Percentiles rank a stretch among this genome's conserved stretches.
phyloP scores from a whole-genome alignment of 1,139 yeast genomes.

The Taphrina confusa region DNA sequence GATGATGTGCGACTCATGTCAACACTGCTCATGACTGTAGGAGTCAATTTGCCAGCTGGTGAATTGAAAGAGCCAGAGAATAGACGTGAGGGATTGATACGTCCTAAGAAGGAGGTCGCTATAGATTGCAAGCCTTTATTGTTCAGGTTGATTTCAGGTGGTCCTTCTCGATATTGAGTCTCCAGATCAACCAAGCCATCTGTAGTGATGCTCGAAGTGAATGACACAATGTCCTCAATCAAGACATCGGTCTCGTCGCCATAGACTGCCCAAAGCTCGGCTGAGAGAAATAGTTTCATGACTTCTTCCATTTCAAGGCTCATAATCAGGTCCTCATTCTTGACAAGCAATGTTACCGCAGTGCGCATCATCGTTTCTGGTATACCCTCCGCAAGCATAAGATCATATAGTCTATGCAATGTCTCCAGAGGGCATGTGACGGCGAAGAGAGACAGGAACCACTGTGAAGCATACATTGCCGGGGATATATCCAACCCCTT shows the following conservation, averaged over 20 bases:
- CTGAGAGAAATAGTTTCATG: slow-evolving; percentile 62
- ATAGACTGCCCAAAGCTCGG: slow-evolving; percentile 54
- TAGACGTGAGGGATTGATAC: slow-evolving; percentile 29
- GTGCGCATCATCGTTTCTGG: slow-evolving; percentile 63
- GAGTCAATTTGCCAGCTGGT: slow-evolving; percentile 9
- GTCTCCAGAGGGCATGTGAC: slow-evolving; percentile 60
- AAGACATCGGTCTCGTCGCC: slow-evolving; percentile 52
- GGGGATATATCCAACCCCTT: slow-evolving; percentile 45
- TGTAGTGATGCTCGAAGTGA: neutral
- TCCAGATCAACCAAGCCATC: slow-evolving; percentile 43
- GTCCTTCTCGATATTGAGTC: slow-evolving; percentile 40
- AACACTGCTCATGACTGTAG: slow-evolving; percentile 15
- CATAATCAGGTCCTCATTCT: slow-evolving; percentile 57
- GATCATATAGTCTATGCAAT: slow-evolving; percentile 58
- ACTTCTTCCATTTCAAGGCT: slow-evolving; percentile 60
- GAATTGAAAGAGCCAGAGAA: slow-evolving; percentile 27
- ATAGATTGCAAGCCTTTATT: slow-evolving; percentile 39
- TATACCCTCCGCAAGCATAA: slow-evolving; percentile 64
- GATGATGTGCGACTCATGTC: slow-evolving; percentile 21
- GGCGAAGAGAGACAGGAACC: slow-evolving; percentile 68
- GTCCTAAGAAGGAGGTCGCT: slow-evolving; percentile 37
- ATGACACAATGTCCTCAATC: slow-evolving; percentile 48
- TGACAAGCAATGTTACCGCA: slow-evolving; percentile 58
- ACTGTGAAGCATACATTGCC: slow-evolving; percentile 53
- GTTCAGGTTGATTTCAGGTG: slow-evolving; percentile 29